These are phyloP conservation scores for Quercus agrifolia DNA, from an alignment of 306 rosid genomes.

Conservation along the genomic window DNA sequence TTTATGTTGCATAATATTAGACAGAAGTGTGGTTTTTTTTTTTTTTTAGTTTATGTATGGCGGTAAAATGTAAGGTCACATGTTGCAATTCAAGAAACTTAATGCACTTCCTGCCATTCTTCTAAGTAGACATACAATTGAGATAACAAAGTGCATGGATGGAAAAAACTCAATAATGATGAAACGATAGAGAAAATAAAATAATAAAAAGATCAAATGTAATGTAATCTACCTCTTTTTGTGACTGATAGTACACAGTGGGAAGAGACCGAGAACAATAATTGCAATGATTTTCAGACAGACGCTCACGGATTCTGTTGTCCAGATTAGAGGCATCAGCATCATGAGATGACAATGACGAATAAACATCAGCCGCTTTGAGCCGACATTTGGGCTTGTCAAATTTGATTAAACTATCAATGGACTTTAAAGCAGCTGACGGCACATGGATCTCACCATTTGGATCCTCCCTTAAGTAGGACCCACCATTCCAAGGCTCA, in stretches of 20 bases:
- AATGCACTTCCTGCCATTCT: constrained; percentile 15
- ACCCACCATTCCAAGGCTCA: constrained; percentile 45
- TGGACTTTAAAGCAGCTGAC: constrained; percentile 73
- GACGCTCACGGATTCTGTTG: constrained; percentile 73
- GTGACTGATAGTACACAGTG: constrained; percentile 78
- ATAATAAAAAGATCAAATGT: constrained; percentile 1
- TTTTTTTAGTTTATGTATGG: neutral
- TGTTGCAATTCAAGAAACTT: constrained; percentile 9
- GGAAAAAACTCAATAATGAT: constrained; percentile 3
- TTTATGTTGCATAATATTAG: neutral
- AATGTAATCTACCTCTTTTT: constrained; percentile 71
- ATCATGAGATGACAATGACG: constrained; percentile 35
- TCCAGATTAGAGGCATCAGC: constrained; percentile 66
- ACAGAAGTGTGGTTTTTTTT: neutral
- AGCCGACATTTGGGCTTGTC: constrained; percentile 86
- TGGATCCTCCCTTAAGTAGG: constrained; percentile 70
- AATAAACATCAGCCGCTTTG: constrained; percentile 70
- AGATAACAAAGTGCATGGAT: constrained; percentile 14
- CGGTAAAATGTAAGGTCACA: neutral
- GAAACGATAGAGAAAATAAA: constrained; percentile 4
- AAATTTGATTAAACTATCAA: constrained; percentile 88
- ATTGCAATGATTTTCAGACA: constrained; percentile 87
- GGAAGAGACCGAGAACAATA: constrained; percentile 81
- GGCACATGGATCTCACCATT: constrained; percentile 89
- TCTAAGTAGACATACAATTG: constrained; percentile 14